A percentile compares a stretch with the other conserved stretches of the same genome.
phyloP scores from a whole-genome alignment of 257 asterid genomes.

The Solanum bulbocastanum region DNA sequence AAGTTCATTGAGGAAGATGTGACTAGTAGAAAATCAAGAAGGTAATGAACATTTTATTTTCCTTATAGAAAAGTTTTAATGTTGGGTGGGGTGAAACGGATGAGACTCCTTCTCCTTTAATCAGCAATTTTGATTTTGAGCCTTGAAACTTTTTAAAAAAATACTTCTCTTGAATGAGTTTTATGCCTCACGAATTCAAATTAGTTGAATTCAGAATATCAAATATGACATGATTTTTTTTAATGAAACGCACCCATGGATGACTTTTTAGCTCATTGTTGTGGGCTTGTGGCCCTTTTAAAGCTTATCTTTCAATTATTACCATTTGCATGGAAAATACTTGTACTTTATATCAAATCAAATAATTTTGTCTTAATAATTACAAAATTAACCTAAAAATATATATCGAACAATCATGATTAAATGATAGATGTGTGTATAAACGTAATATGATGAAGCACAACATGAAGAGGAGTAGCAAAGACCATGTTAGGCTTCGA shows the following conservation, averaged over 20 bases:
- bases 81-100: accelerated
- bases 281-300: not conserved
- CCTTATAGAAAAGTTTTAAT: not conserved
- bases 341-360: not conserved
- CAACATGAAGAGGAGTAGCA: not conserved
- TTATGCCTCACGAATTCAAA: not conserved
- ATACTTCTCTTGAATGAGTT: accelerated
- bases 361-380: not conserved
- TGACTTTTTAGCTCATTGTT: not conserved
- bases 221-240: not conserved
- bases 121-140: accelerated
- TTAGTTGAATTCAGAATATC: accelerated
- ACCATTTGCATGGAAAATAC: not conserved
- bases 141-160: too few species aligned
- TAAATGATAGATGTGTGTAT: not conserved
- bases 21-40: not conserved
- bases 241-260: not conserved
- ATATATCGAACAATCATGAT: not conserved
- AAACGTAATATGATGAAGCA: not conserved
- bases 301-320: not conserved
- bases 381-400: not conserved
- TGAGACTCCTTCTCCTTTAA: not conserved
- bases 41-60: not conserved
- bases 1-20: not conserved
- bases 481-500: not conserved